Base-by-base conservation (phyloP, 805 yeast species). In the Candida patagonica region DNA sequence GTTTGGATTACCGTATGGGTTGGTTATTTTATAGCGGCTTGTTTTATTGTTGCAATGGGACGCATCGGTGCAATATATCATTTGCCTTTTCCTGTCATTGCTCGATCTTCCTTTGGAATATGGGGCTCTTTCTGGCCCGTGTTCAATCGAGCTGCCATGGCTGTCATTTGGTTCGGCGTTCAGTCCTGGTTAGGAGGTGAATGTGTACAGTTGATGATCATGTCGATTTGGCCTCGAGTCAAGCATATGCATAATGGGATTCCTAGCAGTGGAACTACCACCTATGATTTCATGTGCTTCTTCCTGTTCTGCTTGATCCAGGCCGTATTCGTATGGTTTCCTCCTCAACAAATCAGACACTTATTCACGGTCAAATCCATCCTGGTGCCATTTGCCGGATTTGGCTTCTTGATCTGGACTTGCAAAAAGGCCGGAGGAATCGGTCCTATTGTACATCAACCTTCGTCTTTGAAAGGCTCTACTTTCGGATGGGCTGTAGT, bases 121-220 rank as follows among this genome's bases (percentile, higher is more conserved):
- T 83, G 77, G 67, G 94, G 94, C 38, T 79, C 87, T 0, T 64
- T 80, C 43, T 87, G 94, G 95, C 95, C 94, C 4, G 78, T 87
- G 34, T 53, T 86, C 38, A 86, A 87, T 62, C 74, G 96, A 62
- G 89, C 84, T 27, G 88, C 82, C 8, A 80, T 87, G 85, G 81
- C 86, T 24, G 71, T 76, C 48, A 76, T 87, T 37, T 87, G 96
- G 96, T 85, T 80, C 54, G 77, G 92, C 22, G 92, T 84, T 22
- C 95, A 86, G 56, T 70, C 82, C 17, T 80, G 86, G 70, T 71
- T 88, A 42, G 92, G 94, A 41, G 94, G 89, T 24, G 74, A 85
- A 46, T 81, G 94, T 63, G 76, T 87, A 12, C 73, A 78, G 44
- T 62, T 83, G 39, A 82, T 86, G 89, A 64, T 87, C 42, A 66